Base-by-base conservation (phyloP, 495 filamentous ascomycete genomes). In the Talaromyces ruber region DNA sequence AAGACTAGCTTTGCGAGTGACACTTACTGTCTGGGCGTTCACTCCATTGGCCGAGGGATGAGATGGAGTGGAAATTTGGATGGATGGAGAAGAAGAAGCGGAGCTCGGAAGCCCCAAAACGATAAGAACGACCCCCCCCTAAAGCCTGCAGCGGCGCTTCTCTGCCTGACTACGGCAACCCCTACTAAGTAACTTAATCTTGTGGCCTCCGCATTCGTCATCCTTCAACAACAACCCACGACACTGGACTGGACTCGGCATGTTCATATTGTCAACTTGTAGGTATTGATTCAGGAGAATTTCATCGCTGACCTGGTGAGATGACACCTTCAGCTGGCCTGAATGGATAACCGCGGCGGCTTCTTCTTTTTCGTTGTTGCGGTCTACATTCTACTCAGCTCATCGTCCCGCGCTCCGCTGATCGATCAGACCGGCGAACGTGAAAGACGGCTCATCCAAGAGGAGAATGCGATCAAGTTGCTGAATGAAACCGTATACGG, bases 401-500 rank as follows among this genome's bases (percentile, higher is more conserved):
- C 77, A 60, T 72, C 80, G 71, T 68, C 72, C 45, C 73, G 72
- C 53, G 66, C 80, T 14, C 78, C 80, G 21, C 69, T 78, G 58
- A 69, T 78, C 58, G 72, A 77, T 62, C 78, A 81, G 65, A 72
- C 77, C 62, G 73, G 72, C 11, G 75, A 80, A 62, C 72, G 75
- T 54, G 74, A 78, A 61, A 67, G 69, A 8, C 75, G 75, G 64
- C 69, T 83, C 56, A 67, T 67, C 4, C 70, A 76, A 57, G 79
- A 92, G 69, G 77, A 79, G 61, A 72, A 82, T 63, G 83, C 84
- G 51, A 81, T 92, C 57, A 74, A 76, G 34, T 70, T 91, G 30
- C 76, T 97, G 25, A 90, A 91, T 67, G 82, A 77, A 63, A 88
- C 90, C 21, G 74, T 75, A 63, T 94, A 91, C 82, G 85, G 86